Evolutionary conservation across 805 yeast genomes (phyloP), one percentile per base, ranked within the genome.

Genomic region (Lipomyces orientalis): DNA sequence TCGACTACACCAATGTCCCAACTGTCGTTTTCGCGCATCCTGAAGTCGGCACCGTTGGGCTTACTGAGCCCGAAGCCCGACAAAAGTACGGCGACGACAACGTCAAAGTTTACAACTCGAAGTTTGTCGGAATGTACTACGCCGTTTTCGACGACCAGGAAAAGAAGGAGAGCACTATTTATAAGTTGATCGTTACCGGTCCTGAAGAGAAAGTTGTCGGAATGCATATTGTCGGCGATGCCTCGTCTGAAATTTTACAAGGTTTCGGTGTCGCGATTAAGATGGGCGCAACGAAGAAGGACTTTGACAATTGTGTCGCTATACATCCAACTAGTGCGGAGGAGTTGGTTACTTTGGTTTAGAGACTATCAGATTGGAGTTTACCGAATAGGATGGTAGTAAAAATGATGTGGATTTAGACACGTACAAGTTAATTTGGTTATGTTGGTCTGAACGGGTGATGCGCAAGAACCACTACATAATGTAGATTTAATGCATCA

Each of bases 271-370:
- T 93, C 64, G 99, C 99, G 61, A 82, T 95, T 71, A 93, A 93
- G 82, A 95, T 95, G 99, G 99, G 99, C 43, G 99, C 99, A 54
- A 95, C 99, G 49, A 95, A 95, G 83, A 87, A 86, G 58, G 98
- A 95, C 79, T 95, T 95, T 73, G 99, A 95, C 81, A 88, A 82
- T 78, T 91, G 96, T 82, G 98, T 95, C 56, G 99, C 99, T 49
- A 95, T 95, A 77, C 99, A 95, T 79, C 99, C 99, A 71, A 95
- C 99, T 1, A 87, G 96, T 72, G 99, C 99, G 54, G 99, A 95
- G 82, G 99, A 95, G 82, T 81, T 95, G 61, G 99, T 95, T 51
- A 95, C 99, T 29, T 81, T 90, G 86, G 83, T 80, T 60, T 84
- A 77, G 71, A 46, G 19, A 43, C n/a, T 19, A 9, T 25, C 29